A percentile compares a stretch with the other conserved stretches of the same genome.
Evolutionary conservation across 2,329 filamentous ascomycete genomes (phyloP).

Genomic region (Aspergillus tanneri): DNA sequence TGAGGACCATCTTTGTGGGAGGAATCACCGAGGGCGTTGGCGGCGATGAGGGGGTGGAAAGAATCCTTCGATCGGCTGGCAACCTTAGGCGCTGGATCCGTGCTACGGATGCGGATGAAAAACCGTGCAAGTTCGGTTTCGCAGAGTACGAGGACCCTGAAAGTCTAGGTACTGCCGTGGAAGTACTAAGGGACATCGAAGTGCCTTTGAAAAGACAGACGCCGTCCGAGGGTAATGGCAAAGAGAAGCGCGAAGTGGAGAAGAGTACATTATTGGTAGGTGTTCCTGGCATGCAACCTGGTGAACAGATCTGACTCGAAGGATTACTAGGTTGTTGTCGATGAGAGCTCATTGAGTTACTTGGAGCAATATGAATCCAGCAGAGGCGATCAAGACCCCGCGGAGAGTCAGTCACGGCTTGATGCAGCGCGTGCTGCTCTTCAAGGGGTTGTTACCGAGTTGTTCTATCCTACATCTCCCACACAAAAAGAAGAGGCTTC

Average conservation of each 20-base stretch:
- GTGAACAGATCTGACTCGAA: slow-evolving; percentile 10
- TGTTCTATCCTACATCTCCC: slow-evolving; percentile 65
- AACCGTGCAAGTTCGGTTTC: slow-evolving; percentile 86
- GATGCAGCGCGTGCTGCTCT: slow-evolving; percentile 69
- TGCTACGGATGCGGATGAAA: slow-evolving; percentile 72
- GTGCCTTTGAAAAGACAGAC: slow-evolving; percentile 75
- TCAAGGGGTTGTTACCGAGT: slow-evolving; percentile 64
- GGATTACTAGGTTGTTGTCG: slow-evolving; percentile 61
- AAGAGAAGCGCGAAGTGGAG: slow-evolving; percentile 55
- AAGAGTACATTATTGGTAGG: slow-evolving; percentile 68
- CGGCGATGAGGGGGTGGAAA: slow-evolving; percentile 75
- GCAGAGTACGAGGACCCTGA: slow-evolving; percentile 92
- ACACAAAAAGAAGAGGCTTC: slow-evolving; percentile 47
- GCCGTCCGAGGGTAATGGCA: slow-evolving; percentile 43
- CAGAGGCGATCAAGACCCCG: slow-evolving; percentile 61
- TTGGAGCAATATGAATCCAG: slow-evolving; percentile 75
- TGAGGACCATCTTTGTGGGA: slow-evolving; percentile 86
- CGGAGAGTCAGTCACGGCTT: slow-evolving; percentile 64
- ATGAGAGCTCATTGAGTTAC: slow-evolving; percentile 79
- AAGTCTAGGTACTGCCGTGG: slow-evolving; percentile 79
- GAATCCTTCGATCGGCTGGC: slow-evolving; percentile 73
- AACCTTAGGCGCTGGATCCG: slow-evolving; percentile 82
- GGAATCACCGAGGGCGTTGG: slow-evolving; percentile 77
- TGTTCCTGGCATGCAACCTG: slow-evolving; percentile 2
- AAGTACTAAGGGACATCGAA: slow-evolving; percentile 77